Base-by-base conservation (phyloP, 2,329 filamentous ascomycete species). In the Drechslerella stenobrocha region DNA sequence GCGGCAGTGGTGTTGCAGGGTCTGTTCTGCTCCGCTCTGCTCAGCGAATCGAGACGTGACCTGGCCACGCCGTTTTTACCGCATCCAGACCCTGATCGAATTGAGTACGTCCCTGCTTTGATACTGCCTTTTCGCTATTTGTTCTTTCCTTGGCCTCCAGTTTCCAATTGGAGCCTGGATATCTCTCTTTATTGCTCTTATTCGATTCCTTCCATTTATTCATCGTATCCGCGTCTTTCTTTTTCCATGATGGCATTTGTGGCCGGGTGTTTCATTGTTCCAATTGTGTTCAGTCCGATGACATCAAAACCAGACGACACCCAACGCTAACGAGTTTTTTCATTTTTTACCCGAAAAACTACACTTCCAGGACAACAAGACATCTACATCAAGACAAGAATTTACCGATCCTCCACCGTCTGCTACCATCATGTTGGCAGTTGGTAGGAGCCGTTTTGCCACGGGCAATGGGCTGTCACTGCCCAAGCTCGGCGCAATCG, bases 271-370 rank as follows among this genome's bases (percentile, higher is more conserved):
- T 20, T 42, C 22, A 42, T 42, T 46, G 8, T 35, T 8, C n/a
- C 6, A 15, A 24, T 46, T 45, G 26, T 18, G 52, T 46, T 32
- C 32, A 11, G 15, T 7, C 13, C 15, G 37, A 37, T 57, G 52
- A 58, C 45, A 57, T 50, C 60, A 51, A 59, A 40, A 60, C 44
- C 52, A 56, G 20, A 26, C 44, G 32, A 44, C 40, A 26, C 37
- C 24, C 52, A 66, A 66, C 61, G 52, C 61, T 66, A 66, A 66
- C 61, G 61, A 52, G 53, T 52, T 65, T 65, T 63, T 59, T 53
- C n/a, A n/a, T n/a, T 20, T 53, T 42, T 42, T 66, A 53, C 58
- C 61, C 61, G 61, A 66, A 66, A 65, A 53, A 48, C 42, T 30
- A 42, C 37, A 42, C 37, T 24, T 28, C 47, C 34, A 15, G 28